Conservation (phyloP, 139 green algal genomes). For the Picochlorum sp. region DNA sequence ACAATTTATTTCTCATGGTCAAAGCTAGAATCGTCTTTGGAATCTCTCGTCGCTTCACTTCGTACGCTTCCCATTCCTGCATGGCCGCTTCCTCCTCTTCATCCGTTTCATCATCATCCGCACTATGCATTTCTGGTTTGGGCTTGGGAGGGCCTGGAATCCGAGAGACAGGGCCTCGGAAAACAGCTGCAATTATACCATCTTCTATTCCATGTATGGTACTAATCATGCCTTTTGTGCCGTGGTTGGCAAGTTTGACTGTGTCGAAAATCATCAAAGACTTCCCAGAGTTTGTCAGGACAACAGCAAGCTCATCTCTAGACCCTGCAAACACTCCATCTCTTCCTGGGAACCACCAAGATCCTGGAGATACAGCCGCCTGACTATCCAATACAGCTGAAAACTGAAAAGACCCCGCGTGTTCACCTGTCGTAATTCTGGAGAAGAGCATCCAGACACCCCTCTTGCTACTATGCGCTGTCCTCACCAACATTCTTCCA, state of each 20-base stretch:
- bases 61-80: constrained; percentile 13
- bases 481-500: constrained; percentile 13
- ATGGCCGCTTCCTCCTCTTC: constrained; percentile 9
- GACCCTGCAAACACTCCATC: constrained; percentile 29
- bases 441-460: constrained; percentile 16
- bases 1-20: constrained; percentile 20
- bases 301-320: constrained; percentile 26
- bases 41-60: constrained; percentile 19
- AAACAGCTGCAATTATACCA: constrained; percentile 5
- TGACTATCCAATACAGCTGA: constrained; percentile 13
- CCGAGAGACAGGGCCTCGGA: constrained; percentile 15
- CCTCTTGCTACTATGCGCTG: constrained; percentile 13
- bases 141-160: constrained; percentile 13
- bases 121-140: background rate
- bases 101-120: constrained; percentile 20
- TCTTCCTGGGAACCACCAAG: constrained; percentile 24
- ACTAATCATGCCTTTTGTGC: constrained; percentile 15
- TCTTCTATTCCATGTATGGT: constrained; percentile 16
- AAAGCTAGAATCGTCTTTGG: constrained; percentile 16
- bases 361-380: constrained; percentile 11
- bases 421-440: background rate
- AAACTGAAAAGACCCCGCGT: constrained; percentile 14
- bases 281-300: constrained; percentile 32
- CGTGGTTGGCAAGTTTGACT: constrained; percentile 12
- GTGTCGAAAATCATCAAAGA: constrained; percentile 30